Conservation (phyloP, 352 stramenopile species). For the Globisporangium emineosum region DNA sequence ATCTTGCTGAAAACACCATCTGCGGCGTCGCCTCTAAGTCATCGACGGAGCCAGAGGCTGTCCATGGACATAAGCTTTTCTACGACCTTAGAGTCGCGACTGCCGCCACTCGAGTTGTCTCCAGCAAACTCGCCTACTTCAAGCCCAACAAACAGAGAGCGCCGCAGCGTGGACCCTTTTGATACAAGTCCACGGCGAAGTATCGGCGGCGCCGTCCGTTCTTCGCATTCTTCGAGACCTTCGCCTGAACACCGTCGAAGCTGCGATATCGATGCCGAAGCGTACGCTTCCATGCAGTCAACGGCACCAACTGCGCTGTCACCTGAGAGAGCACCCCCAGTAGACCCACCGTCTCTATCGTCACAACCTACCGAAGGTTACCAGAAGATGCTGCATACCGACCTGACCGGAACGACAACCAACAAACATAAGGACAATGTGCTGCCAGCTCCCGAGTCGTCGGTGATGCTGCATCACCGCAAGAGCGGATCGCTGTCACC, state of each 20-base stretch:
- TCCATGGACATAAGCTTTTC: neutral
- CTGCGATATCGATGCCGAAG: neutral
- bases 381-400: neutral
- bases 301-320: neutral
- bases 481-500: conserved; percentile 7
- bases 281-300: neutral
- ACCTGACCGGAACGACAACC: neutral
- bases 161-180: neutral
- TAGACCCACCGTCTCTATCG: neutral
- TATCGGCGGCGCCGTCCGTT: neutral
- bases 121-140: conserved; percentile 8
- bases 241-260: neutral
- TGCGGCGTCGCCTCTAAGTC: neutral
- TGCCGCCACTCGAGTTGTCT: conserved; percentile 5
- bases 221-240: neutral
- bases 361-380: neutral
- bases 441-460: conserved; percentile 1
- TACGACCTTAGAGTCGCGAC: neutral
- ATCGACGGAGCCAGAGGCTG: neutral
- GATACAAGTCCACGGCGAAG: neutral
- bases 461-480: conserved; percentile 9
- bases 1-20: neutral
- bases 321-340: neutral
- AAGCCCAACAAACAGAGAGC: conserved; percentile 6
- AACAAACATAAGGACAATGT: neutral